phyloP scores from a whole-genome alignment of 192 early-diverging fungal species.

The Coemansia sp. region DNA sequence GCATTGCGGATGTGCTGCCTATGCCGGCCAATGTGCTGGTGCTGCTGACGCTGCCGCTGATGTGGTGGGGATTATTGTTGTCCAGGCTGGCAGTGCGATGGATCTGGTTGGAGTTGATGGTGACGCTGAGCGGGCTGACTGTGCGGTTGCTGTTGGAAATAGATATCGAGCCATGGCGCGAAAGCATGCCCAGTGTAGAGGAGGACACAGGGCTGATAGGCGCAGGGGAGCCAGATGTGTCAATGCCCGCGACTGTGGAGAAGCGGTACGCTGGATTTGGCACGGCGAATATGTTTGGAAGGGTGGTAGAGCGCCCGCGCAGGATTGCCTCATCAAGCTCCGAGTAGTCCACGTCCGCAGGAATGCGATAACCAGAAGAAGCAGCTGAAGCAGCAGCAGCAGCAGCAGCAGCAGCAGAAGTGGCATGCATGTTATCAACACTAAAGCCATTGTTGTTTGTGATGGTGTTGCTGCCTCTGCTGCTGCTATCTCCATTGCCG shows the following conservation, averaged over 20 bases:
- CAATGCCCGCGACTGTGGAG: slow-evolving; percentile 12
- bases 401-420: neutral
- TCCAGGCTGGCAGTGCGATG: slow-evolving; percentile 47
- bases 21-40: slow-evolving; percentile 17
- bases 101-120: slow-evolving; percentile 34
- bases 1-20: slow-evolving; percentile 2
- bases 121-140: slow-evolving; percentile 42
- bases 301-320: slow-evolving; percentile 48
- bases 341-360: slow-evolving; percentile 35
- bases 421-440: neutral
- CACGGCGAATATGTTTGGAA: slow-evolving; percentile 44
- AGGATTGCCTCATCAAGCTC: slow-evolving; percentile 54
- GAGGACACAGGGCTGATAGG: slow-evolving; percentile 34
- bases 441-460: neutral
- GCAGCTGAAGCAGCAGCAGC: neutral
- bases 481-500: too few relatives aligned
- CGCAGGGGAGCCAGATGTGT: slow-evolving; percentile 12
- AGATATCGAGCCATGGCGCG: slow-evolving; percentile 47
- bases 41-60: slow-evolving; percentile 28
- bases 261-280: slow-evolving; percentile 36
- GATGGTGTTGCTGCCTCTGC: too few relatives aligned
- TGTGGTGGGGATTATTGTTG: too few relatives aligned
- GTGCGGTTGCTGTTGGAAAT: slow-evolving; percentile 37
- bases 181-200: slow-evolving; percentile 38
- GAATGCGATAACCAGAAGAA: neutral